These are phyloP conservation scores for Chytriomyces hyalinus DNA, from an alignment of 192 early-diverging fungal genomes.

Conservation along the genomic window DNA sequence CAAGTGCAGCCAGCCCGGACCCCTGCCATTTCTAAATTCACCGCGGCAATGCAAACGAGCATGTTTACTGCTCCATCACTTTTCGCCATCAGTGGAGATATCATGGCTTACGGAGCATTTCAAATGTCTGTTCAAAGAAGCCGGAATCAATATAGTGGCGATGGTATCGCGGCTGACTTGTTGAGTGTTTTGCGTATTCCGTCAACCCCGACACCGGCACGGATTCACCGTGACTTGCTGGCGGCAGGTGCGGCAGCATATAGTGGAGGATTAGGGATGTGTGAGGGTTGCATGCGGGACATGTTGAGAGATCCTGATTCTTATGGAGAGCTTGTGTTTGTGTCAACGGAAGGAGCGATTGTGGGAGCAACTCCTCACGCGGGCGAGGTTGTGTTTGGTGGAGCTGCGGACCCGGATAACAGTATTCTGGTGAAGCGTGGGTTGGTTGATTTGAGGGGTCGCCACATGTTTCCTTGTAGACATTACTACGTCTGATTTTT, in stretches of 20 bases:
- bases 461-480: neutral
- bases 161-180: constrained; percentile 12
- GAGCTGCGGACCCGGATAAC: neutral
- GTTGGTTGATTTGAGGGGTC: neutral
- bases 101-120: constrained; percentile 34
- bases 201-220: neutral
- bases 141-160: neutral
- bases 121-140: neutral
- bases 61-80: constrained; percentile 18
- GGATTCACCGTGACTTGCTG: constrained; percentile 20
- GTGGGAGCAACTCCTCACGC: neutral
- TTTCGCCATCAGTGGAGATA: constrained; percentile 25
- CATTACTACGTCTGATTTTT: neutral
- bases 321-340: constrained; percentile 20
- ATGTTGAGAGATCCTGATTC: constrained; percentile 12
- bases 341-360: constrained; percentile 18
- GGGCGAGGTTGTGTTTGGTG: neutral
- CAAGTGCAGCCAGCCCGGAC: neutral
- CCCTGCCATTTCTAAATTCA: neutral
- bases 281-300: constrained; percentile 22
- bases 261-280: constrained; percentile 22
- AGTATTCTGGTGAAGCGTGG: neutral
- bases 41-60: constrained; percentile 21
- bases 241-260: constrained; percentile 9
- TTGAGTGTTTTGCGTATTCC: constrained; percentile 17